Percentiles rank a stretch among this genome's conserved stretches.
phyloP scores from a whole-genome alignment of 192 early-diverging fungal genomes.

The Backusella sp. region DNA sequence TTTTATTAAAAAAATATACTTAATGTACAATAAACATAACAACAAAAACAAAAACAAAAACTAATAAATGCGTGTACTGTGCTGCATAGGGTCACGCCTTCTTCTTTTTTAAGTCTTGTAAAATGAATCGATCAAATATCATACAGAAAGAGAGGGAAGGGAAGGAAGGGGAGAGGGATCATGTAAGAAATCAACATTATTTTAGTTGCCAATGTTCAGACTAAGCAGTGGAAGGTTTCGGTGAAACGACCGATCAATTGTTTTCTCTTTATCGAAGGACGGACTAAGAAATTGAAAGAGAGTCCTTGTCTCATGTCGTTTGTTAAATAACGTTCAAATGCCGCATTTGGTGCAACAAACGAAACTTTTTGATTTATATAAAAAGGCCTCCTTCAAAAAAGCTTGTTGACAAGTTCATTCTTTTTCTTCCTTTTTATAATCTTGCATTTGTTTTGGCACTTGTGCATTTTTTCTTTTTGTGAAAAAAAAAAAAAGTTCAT shows the following conservation, averaged over 20 bases:
- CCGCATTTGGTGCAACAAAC: conserved; percentile 12
- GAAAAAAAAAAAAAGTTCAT: no score
- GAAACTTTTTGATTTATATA: conserved; percentile 6
- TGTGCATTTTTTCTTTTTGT: conserved; percentile 2
- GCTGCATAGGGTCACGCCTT: background rate
- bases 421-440: background rate
- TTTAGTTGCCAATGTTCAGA: background rate
- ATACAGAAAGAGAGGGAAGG: background rate
- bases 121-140: background rate
- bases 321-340: conserved; percentile 6
- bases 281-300: background rate
- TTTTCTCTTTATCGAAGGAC: conserved; percentile 1
- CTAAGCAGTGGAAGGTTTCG: conserved; percentile 1
- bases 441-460: background rate
- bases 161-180: background rate
- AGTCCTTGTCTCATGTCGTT: conserved; percentile 11
- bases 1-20: background rate
- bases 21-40: background rate
- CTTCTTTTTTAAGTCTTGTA: background rate
- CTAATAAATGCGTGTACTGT: background rate
- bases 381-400: background rate
- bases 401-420: background rate
- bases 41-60: conserved; percentile 1
- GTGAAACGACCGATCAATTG: conserved; percentile 1
- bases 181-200: background rate